A percentile compares a stretch with the other conserved stretches of the same genome.
phyloP scores from a whole-genome alignment of 106 monocot genomes.

The Allium sativum region DNA sequence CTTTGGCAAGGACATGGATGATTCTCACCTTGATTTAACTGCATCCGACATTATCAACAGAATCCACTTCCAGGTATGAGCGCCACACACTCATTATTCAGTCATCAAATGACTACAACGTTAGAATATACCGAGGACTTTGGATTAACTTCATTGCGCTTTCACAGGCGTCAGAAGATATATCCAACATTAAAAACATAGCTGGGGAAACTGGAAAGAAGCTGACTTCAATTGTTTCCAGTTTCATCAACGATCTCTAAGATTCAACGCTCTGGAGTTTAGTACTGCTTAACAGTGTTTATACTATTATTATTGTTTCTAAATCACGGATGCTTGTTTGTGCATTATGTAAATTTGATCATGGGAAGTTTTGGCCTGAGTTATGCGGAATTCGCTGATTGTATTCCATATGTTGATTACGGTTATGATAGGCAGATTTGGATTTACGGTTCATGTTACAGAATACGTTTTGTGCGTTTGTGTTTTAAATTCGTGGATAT shows the following conservation, averaged over 20 bases:
- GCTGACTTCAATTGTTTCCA: slow-evolving; percentile 52
- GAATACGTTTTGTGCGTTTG: no score
- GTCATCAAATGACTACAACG: not conserved
- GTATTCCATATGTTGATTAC: no score
- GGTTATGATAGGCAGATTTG: no score
- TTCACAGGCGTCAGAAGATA: slow-evolving; percentile 62
- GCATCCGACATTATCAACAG: slow-evolving; percentile 74
- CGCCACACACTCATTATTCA: no score
- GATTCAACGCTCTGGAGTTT: slow-evolving; percentile 48
- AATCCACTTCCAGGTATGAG: slow-evolving; percentile 68
- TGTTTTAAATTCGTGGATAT: no score
- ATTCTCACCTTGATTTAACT: slow-evolving; percentile 53
- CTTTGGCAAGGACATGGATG: slow-evolving; percentile 39
- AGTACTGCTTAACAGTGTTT: no score
- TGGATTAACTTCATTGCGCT: not conserved
- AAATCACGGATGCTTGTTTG: no score
- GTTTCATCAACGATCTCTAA: slow-evolving; percentile 54
- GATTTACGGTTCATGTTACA: no score
- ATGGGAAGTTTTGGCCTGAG: no score
- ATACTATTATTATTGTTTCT: no score
- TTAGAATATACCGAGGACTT: not conserved
- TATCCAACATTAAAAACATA: slow-evolving; percentile 64
- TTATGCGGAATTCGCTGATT: no score
- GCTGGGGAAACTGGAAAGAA: slow-evolving; percentile 80
- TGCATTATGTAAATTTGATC: no score